phyloP scores from a whole-genome alignment of 495 filamentous ascomycete species.

The Coniosporium apollinis region DNA sequence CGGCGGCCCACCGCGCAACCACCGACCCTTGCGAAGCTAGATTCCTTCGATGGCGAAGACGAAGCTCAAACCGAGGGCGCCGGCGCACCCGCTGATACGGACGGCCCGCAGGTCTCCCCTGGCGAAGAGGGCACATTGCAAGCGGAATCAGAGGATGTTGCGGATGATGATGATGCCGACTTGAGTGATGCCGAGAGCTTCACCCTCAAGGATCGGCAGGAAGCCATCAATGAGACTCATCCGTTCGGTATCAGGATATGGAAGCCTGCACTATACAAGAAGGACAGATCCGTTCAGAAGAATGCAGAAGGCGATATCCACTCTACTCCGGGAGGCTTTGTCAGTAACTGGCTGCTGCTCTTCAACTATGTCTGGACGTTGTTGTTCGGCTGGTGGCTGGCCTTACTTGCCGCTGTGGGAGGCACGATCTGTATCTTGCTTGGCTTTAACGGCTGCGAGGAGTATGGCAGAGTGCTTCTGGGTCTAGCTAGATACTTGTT shows the following conservation, averaged over 20 bases:
- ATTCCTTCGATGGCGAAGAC: constrained; percentile 19
- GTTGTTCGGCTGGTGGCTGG: constrained; percentile 96
- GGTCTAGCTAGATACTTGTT: constrained; percentile 75
- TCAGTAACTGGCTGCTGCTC: constrained; percentile 64
- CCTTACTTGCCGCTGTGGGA: constrained; percentile 52
- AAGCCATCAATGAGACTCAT: constrained; percentile 97
- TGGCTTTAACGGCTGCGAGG: constrained; percentile 60
- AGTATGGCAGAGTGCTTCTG: constrained; percentile 73
- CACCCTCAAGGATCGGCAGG: constrained; percentile 79
- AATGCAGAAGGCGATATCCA: constrained; percentile 96
- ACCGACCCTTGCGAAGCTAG: constrained; percentile 35
- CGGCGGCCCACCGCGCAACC: constrained; percentile 45
- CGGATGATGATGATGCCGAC: constrained; percentile 29
- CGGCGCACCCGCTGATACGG: constrained; percentile 13
- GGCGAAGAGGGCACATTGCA: constrained; percentile 20
- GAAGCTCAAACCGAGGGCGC: constrained; percentile 8
- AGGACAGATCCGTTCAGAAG: constrained; percentile 87
- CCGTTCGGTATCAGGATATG: constrained; percentile 97
- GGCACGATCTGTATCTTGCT: constrained; percentile 66
- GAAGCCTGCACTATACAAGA: constrained; percentile 98
- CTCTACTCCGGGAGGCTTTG: constrained; percentile 76
- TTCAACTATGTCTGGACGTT: constrained; percentile 86
- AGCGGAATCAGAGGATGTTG: constrained; percentile 29
- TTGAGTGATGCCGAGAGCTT: constrained; percentile 36
- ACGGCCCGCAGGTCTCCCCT: constrained; percentile 1